These are phyloP conservation scores for Choanephora cucurbitarum DNA, from an alignment of 371 early-diverging fungal genomes.

Conservation along the genomic window DNA sequence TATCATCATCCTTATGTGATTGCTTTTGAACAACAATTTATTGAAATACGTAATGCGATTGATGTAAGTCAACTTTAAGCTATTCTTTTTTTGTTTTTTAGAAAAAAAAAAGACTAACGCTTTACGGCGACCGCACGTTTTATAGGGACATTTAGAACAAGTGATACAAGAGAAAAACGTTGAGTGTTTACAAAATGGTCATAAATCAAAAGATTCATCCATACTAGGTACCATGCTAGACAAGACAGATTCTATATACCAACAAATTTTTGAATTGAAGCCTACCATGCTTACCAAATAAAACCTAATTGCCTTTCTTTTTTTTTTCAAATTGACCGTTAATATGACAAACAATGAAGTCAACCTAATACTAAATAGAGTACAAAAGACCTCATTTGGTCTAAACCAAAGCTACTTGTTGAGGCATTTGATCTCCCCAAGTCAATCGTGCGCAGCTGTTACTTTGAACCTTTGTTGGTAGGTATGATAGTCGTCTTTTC, in stretches of 20 bases:
- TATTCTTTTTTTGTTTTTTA: no score
- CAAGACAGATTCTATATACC: slow-evolving; percentile 29
- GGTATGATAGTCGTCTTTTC: no score
- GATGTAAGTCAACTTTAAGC: slow-evolving; percentile 17
- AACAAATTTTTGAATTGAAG: slow-evolving; percentile 39
- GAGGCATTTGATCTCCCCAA: no score
- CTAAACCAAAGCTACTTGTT: no score
- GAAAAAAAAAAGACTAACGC: slow-evolving; percentile 1
- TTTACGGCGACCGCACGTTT: not conserved
- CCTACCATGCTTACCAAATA: slow-evolving; percentile 4
- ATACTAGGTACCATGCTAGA: slow-evolving; percentile 46
- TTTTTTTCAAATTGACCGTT: no score
- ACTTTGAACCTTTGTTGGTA: no score
- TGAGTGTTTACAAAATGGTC: slow-evolving; percentile 54
- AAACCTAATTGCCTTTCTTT: no score
- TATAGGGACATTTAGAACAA: slow-evolving; percentile 63
- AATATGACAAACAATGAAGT: not conserved
- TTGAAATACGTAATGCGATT: slow-evolving; percentile 30
- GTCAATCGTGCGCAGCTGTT: no score
- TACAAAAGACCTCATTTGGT: no score
- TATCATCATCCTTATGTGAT: slow-evolving; percentile 38
- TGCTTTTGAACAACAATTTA: slow-evolving; percentile 39
- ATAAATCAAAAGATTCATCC: slow-evolving; percentile 38
- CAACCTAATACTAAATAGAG: not conserved
- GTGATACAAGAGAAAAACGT: slow-evolving; percentile 65